phyloP scores from a whole-genome alignment of 805 yeast species.

The Suhomyces sp. region DNA sequence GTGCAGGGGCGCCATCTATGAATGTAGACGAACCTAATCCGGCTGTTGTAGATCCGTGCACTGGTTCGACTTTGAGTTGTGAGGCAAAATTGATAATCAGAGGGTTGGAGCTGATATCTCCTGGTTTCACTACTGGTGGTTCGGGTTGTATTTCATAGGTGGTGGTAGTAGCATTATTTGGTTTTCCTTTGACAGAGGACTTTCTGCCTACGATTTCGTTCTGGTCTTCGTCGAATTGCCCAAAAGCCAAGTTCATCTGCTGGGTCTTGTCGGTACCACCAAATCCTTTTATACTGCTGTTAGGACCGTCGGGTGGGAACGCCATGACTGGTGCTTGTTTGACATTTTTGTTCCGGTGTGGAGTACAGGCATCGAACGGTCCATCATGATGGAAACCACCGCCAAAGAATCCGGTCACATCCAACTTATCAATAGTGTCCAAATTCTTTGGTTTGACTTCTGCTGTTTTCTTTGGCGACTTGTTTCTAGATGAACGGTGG shows the following conservation, averaged over 20 bases:
- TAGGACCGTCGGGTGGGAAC: constrained; percentile 94
- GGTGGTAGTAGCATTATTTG: not conserved
- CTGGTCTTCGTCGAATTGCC: constrained; percentile 53
- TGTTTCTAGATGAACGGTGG: constrained; percentile 14
- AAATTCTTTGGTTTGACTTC: constrained; percentile 65
- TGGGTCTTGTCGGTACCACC: constrained; percentile 48
- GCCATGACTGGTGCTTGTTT: constrained; percentile 90
- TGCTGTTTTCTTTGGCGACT: constrained; percentile 42
- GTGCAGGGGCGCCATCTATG: constrained; percentile 94
- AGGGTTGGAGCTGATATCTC: constrained; percentile 32
- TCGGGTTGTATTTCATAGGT: constrained; percentile 10
- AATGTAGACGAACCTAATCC: constrained; percentile 94
- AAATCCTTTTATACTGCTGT: constrained; percentile 73
- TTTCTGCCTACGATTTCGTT: constrained; percentile 36
- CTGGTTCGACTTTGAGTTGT: constrained; percentile 59
- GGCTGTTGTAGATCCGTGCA: constrained; percentile 82
- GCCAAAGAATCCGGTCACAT: constrained; percentile 93
- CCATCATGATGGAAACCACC: constrained; percentile 98
- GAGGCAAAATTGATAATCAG: constrained; percentile 69
- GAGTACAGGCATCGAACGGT: constrained; percentile 97
- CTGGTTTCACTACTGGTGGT: constrained; percentile 33
- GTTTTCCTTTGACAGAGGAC: constrained; percentile 7
- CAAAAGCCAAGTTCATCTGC: constrained; percentile 74
- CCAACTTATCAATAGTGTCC: constrained; percentile 92
- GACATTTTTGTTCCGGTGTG: constrained; percentile 80